Percentiles rank a stretch among this genome's conserved stretches.
These are phyloP conservation scores for Cantharellus anzutake DNA, from an alignment of 768 basidiomycete species.

Conservation along the genomic window DNA sequence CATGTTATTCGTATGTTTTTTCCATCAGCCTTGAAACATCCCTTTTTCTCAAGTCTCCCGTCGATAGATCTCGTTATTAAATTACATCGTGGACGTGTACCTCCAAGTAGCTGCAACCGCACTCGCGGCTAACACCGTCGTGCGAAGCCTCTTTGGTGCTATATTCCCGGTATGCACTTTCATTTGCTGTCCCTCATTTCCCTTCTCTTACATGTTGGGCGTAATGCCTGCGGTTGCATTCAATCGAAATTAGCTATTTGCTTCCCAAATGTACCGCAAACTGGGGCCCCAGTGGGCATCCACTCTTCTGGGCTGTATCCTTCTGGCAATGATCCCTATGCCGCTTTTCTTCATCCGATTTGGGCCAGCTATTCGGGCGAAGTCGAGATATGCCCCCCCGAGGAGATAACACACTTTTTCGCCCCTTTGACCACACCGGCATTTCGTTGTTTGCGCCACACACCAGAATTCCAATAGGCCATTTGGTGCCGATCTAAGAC, in stretches of 20 bases:
- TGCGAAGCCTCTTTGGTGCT: constrained; percentile 11
- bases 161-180: constrained; percentile 4
- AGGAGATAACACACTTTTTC: no score
- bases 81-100: constrained; percentile 8
- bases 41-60: constrained; percentile 7
- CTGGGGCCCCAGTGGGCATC: constrained; percentile 20
- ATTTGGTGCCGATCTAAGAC: no score
- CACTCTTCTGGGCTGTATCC: constrained; percentile 19
- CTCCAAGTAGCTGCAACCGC: constrained; percentile 12
- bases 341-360: constrained; percentile 21
- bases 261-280: constrained; percentile 14
- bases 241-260: constrained; percentile 13
- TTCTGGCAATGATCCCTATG: constrained; percentile 17
- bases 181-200: neutral
- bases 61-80: neutral
- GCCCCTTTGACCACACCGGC: no score
- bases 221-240: neutral
- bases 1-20: constrained; percentile 11
- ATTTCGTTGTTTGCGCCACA: no score
- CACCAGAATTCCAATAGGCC: no score
- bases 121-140: constrained; percentile 12
- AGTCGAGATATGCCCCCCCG: constrained; percentile 2
- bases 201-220: neutral
- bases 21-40: neutral
- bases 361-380: constrained; percentile 17